Conservation (phyloP, 2,329 filamentous ascomycete genomes). For the Xylaria sp. region DNA sequence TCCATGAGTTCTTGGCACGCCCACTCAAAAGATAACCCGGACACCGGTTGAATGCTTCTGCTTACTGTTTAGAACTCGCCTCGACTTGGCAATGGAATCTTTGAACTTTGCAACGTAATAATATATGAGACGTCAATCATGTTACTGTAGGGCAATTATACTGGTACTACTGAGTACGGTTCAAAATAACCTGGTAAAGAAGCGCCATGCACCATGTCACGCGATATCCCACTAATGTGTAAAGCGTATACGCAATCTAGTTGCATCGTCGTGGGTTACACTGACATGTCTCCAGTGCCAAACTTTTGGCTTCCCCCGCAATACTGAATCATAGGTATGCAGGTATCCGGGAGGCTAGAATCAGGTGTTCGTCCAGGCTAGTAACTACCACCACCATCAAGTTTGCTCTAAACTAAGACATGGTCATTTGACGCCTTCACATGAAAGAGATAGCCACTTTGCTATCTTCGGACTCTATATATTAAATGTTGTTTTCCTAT, state of each 20-base stretch:
- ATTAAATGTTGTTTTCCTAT: conserved; percentile 17
- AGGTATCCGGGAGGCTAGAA: conserved; percentile 16
- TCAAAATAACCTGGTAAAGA: conserved; percentile 5
- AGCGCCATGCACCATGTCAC: conserved; percentile 4
- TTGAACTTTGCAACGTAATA: conserved; percentile 13
- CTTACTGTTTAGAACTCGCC: conserved; percentile 35
- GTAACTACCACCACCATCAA: conserved; percentile 2
- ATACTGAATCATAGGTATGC: conserved; percentile 1
- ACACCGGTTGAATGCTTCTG: conserved; percentile 20
- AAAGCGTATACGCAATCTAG: not conserved
- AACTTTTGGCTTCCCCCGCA: conserved; percentile 6
- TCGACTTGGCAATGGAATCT: conserved; percentile 13
- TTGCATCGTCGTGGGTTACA: conserved; percentile 19
- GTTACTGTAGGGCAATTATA: not conserved
- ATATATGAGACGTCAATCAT: conserved; percentile 12
- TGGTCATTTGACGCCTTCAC: conserved; percentile 34
- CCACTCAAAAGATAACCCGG: conserved; percentile 31
- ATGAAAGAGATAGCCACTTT: conserved; percentile 23
- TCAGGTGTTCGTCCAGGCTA: conserved; percentile 4
- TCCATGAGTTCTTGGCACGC: conserved; percentile 28
- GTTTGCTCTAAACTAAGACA: not conserved
- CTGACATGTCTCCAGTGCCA: not conserved
- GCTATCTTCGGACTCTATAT: conserved; percentile 15
- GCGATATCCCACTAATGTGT: conserved; percentile 7
- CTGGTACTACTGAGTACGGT: not conserved